A percentile compares a stretch with the other conserved stretches of the same genome.
Evolutionary conservation across 1,284 basidiomycete species (phyloP).

Genomic region (Leccinum fallax): DNA sequence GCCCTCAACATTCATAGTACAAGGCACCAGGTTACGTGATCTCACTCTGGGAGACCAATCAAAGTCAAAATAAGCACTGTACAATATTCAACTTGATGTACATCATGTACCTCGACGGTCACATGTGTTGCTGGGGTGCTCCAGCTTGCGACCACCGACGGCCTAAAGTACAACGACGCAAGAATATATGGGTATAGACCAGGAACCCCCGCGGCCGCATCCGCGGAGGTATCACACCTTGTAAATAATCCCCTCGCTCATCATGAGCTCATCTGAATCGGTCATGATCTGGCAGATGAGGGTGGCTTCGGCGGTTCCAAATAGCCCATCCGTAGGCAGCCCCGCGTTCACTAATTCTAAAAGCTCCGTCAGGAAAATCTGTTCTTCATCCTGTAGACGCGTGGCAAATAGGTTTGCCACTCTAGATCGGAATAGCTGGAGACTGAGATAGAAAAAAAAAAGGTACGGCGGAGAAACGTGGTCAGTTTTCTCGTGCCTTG

Average conservation of each 20-base stretch:
- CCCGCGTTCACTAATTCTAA: conserved; percentile 82
- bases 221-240: conserved; percentile 50
- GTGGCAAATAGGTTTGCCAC: conserved; percentile 74
- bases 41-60: neutral
- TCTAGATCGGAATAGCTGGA: conserved; percentile 77
- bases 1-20: too few species aligned
- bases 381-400: conserved; percentile 74
- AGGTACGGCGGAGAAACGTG: conserved; percentile 1
- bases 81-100: neutral
- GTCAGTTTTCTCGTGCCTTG: neutral
- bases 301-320: conserved; percentile 80
- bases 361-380: conserved; percentile 70
- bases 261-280: conserved; percentile 85
- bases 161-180: neutral
- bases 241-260: conserved; percentile 80
- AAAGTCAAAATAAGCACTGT: neutral
- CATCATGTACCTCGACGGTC: neutral
- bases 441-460: conserved; percentile 42
- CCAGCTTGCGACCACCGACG: neutral
- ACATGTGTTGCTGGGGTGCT: neutral
- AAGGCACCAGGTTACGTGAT: too few species aligned
- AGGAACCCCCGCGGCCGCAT: neutral
- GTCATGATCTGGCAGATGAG: conserved; percentile 79
- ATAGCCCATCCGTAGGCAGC: conserved; percentile 67
- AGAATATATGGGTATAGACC: neutral